phyloP scores from a whole-genome alignment of 495 filamentous ascomycete genomes.

The Cryomyces minteri region DNA sequence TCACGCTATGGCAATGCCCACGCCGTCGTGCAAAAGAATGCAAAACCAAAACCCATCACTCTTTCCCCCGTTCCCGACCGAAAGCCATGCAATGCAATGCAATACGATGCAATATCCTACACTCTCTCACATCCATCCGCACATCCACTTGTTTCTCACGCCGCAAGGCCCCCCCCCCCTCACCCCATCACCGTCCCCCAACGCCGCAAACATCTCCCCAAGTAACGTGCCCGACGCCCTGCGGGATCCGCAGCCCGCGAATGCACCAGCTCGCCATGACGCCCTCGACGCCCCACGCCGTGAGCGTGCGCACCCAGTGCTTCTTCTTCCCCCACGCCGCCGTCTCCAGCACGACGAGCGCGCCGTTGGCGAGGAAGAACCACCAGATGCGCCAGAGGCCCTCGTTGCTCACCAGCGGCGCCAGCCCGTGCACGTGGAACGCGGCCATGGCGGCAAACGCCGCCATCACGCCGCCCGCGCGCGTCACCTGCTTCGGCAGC shows the following conservation, averaged over 20 bases:
- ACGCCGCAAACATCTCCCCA: slow-evolving; percentile 15
- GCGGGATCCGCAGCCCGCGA: slow-evolving; percentile 13
- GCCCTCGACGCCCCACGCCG: slow-evolving; percentile 19
- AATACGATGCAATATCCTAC: too few relatives aligned
- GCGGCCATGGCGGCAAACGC: slow-evolving; percentile 19
- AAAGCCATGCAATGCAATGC: too few relatives aligned
- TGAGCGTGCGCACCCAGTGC: slow-evolving; percentile 13
- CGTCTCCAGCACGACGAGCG: slow-evolving; percentile 16
- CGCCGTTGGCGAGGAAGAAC: slow-evolving; percentile 21
- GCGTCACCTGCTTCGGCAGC: slow-evolving; percentile 10
- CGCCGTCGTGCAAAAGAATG: too few relatives aligned
- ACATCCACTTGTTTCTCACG: too few relatives aligned
- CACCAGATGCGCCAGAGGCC: slow-evolving; percentile 12
- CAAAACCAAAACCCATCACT: too few relatives aligned
- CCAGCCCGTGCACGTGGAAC: slow-evolving; percentile 19
- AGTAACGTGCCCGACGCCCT: slow-evolving; percentile 12
- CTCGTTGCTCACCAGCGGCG: slow-evolving; percentile 12
- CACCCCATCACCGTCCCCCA: neutral
- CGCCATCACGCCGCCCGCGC: slow-evolving; percentile 14
- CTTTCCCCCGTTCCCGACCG: too few relatives aligned
- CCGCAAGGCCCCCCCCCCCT: neutral
- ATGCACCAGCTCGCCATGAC: slow-evolving; percentile 17
- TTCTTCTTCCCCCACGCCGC: slow-evolving; percentile 19
- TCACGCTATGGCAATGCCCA: too few relatives aligned
- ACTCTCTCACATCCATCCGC: too few relatives aligned